These are phyloP conservation scores for Magnusiomyces sp. DNA, from an alignment of 1,139 yeast genomes.

Conservation along the genomic window DNA sequence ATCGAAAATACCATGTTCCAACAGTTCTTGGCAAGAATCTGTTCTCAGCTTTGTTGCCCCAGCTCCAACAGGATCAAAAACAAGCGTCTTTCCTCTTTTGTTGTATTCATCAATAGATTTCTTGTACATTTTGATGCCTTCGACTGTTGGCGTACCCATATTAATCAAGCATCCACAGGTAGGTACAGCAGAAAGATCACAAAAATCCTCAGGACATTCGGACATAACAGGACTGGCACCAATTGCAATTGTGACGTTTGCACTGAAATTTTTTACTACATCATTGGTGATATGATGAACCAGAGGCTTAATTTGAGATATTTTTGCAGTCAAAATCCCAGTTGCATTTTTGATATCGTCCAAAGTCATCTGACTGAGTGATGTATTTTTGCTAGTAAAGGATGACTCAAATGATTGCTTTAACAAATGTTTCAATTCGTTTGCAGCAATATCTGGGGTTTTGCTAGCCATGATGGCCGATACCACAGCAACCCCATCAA, in stretches of 20 bases:
- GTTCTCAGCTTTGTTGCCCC: constrained; percentile 67
- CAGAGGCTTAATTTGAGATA: constrained; percentile 39
- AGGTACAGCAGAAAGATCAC: constrained; percentile 52
- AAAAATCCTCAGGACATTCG: constrained; percentile 61
- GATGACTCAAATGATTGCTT: constrained; percentile 18
- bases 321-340: constrained; percentile 16
- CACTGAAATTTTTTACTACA: constrained; percentile 85
- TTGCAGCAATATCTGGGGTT: constrained; percentile 51
- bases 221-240: constrained; percentile 93
- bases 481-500: constrained; percentile 82
- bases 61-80: constrained; percentile 88
- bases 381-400: not conserved
- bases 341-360: not conserved
- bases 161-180: constrained; percentile 49
- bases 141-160: constrained; percentile 61
- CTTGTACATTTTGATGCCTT: constrained; percentile 38
- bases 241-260: constrained; percentile 77
- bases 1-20: constrained; percentile 51
- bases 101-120: constrained; percentile 57
- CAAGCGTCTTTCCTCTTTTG: constrained; percentile 47
- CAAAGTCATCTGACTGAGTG: not conserved
- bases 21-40: constrained; percentile 39
- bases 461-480: constrained; percentile 71
- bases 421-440: constrained; percentile 22
- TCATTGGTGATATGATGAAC: constrained; percentile 84